phyloP scores from a whole-genome alignment of 2,329 filamentous ascomycete species.

The Gaeumannomyces sp. region DNA sequence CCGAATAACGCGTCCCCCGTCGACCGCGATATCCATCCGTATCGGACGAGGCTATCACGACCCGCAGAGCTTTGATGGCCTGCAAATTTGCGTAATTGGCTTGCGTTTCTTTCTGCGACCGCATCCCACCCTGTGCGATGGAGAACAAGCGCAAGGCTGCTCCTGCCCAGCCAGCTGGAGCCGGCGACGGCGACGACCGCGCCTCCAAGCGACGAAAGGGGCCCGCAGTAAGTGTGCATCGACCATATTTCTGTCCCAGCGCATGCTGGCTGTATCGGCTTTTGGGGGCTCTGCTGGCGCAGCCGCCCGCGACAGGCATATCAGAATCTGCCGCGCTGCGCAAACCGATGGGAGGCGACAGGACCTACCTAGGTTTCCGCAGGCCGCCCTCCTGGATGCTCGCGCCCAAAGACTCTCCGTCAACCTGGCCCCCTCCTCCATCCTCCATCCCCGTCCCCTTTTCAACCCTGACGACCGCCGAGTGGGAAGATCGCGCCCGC shows the following conservation, averaged over 20 bases:
- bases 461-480: background rate
- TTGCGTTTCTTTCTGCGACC: slow-evolving; percentile 9
- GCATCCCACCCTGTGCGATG: slow-evolving; percentile 30
- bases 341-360: background rate
- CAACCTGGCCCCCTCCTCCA: background rate
- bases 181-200: slow-evolving; percentile 44
- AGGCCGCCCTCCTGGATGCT: background rate
- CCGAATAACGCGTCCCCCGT: slow-evolving; percentile 6
- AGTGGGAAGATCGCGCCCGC: background rate
- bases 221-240: slow-evolving; percentile 36
- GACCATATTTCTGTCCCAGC: background rate
- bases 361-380: background rate
- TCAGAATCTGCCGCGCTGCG: background rate
- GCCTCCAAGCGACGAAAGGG: slow-evolving; percentile 49
- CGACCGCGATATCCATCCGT: slow-evolving; percentile 1
- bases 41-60: slow-evolving; percentile 4
- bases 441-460: background rate
- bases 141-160: slow-evolving; percentile 51
- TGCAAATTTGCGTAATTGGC: slow-evolving; percentile 1
- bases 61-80: slow-evolving; percentile 7
- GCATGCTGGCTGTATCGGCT: background rate
- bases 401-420: background rate
- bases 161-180: slow-evolving; percentile 34
- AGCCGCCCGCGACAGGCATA: background rate
- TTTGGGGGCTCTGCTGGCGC: background rate